Evolutionary conservation across 1,284 basidiomycete species (phyloP).

Genomic region (Tetrapyrgos nigripes): DNA sequence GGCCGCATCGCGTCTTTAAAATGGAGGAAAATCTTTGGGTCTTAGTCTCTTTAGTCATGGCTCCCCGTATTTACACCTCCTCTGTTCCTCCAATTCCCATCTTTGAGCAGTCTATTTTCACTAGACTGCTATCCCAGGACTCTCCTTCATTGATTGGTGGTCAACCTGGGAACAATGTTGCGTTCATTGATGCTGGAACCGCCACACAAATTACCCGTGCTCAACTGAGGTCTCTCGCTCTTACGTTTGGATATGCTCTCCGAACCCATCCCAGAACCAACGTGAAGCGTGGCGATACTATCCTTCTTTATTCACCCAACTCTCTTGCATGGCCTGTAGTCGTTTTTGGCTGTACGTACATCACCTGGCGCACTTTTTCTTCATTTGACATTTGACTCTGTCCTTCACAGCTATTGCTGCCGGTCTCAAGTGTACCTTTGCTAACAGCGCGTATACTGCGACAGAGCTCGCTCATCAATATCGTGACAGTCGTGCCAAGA

Average conservation of each 20-base stretch:
- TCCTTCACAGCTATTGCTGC: slow-evolving; percentile 45
- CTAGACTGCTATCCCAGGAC: slow-evolving; percentile 49
- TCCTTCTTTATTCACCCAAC: slow-evolving; percentile 68
- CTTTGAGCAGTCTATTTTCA: slow-evolving; percentile 53
- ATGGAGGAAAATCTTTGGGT: not conserved
- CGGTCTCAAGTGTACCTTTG: slow-evolving; percentile 55
- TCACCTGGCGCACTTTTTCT: not conserved
- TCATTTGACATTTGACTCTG: not conserved
- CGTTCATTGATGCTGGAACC: slow-evolving; percentile 73
- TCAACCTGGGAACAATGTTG: slow-evolving; percentile 49
- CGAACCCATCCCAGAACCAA: slow-evolving; percentile 42
- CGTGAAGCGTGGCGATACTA: slow-evolving; percentile 47
- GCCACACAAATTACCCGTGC: slow-evolving; percentile 63
- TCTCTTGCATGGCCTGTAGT: slow-evolving; percentile 68
- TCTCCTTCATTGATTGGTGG: slow-evolving; percentile 44
- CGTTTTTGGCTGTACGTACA: slow-evolving; percentile 54
- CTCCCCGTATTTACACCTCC: slow-evolving; percentile 51
- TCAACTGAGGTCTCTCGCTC: slow-evolving; percentile 58
- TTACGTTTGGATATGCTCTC: slow-evolving; percentile 64
- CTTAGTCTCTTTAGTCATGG: slow-evolving; percentile 35
- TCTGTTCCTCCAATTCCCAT: slow-evolving; percentile 40
- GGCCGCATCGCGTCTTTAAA: not conserved
- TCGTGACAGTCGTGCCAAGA: slow-evolving; percentile 56
- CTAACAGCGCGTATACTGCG: slow-evolving; percentile 52
- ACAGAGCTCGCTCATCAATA: slow-evolving; percentile 57